Conservation (phyloP, 257 asterid species). For the Rubia yunnanensis region DNA sequence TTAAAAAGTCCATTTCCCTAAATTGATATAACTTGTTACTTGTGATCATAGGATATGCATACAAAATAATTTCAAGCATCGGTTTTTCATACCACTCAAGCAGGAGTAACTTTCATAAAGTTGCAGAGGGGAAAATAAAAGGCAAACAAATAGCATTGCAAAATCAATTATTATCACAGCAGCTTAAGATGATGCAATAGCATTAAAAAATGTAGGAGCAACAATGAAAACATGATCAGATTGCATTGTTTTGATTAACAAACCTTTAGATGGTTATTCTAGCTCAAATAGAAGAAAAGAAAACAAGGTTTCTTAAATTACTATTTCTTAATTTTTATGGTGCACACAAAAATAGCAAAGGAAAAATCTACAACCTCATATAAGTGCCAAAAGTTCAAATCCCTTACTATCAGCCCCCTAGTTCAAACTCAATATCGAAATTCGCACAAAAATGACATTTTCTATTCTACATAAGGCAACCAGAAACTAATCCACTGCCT, state of each 20-base stretch:
- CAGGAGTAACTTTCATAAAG: neutral
- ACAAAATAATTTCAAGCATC: neutral
- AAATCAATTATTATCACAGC: no score
- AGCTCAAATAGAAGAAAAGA: neutral
- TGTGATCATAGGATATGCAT: neutral
- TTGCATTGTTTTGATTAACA: neutral
- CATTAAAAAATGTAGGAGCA: neutral
- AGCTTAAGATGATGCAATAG: neutral
- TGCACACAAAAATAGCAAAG: no score
- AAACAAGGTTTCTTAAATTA: neutral
- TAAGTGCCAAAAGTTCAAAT: neutral
- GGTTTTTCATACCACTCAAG: neutral
- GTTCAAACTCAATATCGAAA: neutral
- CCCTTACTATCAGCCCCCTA: neutral
- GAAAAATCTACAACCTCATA: neutral
- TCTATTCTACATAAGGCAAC: neutral
- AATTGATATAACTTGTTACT: neutral
- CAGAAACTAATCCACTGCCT: neutral
- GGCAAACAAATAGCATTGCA: neutral
- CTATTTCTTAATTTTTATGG: no score
- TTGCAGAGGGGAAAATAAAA: neutral
- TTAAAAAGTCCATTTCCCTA: neutral
- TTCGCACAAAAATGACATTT: neutral
- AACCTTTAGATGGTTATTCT: neutral
- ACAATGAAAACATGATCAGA: neutral